phyloP scores from a whole-genome alignment of 257 asterid species.

The Cinchona pubescens region DNA sequence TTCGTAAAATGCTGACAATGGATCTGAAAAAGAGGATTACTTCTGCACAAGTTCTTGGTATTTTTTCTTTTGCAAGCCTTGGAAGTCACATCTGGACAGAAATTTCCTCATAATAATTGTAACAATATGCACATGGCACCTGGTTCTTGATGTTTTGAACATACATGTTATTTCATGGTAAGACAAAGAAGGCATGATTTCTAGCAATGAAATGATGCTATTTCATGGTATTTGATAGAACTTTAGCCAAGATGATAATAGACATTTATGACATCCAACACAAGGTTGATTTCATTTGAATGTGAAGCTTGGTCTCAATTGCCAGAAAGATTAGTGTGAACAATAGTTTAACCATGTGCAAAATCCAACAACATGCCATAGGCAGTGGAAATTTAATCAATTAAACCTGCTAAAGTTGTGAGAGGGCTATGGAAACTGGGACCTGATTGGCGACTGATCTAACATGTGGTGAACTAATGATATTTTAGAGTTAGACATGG shows the following conservation, averaged over 20 bases:
- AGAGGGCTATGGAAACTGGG: not conserved
- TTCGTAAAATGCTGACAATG: slow-evolving; percentile 73
- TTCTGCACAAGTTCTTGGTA: slow-evolving; percentile 87
- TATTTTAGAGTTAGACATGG: not conserved
- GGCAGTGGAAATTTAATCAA: not conserved
- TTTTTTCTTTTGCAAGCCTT: slow-evolving; percentile 13
- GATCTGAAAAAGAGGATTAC: slow-evolving; percentile 78
- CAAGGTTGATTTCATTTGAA: not conserved
- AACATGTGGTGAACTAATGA: not conserved
- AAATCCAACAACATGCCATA: not conserved
- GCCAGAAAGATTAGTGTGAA: not conserved
- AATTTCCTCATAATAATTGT: not conserved
- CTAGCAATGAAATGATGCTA: not conserved
- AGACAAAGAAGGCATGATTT: not conserved
- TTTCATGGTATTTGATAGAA: not conserved
- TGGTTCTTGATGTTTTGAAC: not conserved
- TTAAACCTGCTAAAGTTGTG: not conserved
- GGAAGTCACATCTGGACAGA: not conserved
- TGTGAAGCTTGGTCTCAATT: not conserved
- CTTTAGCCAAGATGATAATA: not conserved
- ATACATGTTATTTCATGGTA: not conserved
- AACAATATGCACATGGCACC: not conserved
- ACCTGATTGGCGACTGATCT: not conserved
- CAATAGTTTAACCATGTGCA: not conserved
- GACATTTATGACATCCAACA: not conserved